These are phyloP conservation scores for Botrytis galanthina DNA, from an alignment of 2,329 filamentous ascomycete species.

Conservation along the genomic window DNA sequence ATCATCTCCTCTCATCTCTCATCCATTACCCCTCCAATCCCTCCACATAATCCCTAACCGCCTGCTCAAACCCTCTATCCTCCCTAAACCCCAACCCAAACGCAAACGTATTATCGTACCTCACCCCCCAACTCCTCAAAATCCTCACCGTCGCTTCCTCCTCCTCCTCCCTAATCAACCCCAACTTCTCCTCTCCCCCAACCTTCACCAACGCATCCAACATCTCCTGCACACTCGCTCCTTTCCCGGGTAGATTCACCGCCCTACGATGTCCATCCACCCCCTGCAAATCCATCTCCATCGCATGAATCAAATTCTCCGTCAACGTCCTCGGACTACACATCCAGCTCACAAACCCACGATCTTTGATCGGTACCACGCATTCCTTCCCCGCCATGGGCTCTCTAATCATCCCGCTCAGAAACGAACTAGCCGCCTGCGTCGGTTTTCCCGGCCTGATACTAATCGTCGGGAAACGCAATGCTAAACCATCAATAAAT, in stretches of 20 bases:
- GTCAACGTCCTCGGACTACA: conserved; percentile 53
- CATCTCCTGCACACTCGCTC: conserved; percentile 58
- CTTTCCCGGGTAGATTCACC: conserved; percentile 57
- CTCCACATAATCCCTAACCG: conserved; percentile 52
- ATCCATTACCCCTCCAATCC: conserved; percentile 24
- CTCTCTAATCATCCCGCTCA: conserved; percentile 61
- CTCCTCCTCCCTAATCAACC: conserved; percentile 53
- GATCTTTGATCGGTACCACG: conserved; percentile 51
- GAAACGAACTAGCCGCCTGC: conserved; percentile 59
- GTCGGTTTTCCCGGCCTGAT: conserved; percentile 60
- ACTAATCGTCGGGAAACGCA: conserved; percentile 60
- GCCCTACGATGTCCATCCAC: conserved; percentile 45
- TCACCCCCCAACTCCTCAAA: conserved; percentile 58
- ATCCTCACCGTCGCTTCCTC: conserved; percentile 55
- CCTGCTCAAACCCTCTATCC: conserved; percentile 52
- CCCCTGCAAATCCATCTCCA: conserved; percentile 44
- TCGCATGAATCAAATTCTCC: conserved; percentile 50
- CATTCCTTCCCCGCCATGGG: conserved; percentile 54
- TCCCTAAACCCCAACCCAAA: conserved; percentile 50
- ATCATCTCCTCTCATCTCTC: no score
- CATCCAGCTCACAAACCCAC: conserved; percentile 52
- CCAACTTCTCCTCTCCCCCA: conserved; percentile 54
- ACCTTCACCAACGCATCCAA: conserved; percentile 56
- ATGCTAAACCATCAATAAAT: conserved; percentile 54
- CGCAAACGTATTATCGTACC: conserved; percentile 53